phyloP scores from a whole-genome alignment of 768 basidiomycete genomes.

The Phlebiopsis flavidoalba region DNA sequence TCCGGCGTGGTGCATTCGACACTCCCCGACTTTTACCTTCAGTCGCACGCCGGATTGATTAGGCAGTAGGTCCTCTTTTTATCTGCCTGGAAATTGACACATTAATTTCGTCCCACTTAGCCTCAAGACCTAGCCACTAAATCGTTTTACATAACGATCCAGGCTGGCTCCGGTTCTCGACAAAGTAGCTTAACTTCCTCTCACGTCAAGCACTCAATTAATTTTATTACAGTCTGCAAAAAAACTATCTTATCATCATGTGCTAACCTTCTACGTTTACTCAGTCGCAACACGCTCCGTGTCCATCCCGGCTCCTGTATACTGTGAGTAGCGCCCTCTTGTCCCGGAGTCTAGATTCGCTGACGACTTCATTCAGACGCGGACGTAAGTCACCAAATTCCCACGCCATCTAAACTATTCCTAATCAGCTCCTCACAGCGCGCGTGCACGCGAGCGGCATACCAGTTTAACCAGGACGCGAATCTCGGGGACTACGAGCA shows the following conservation, averaged over 20 bases:
- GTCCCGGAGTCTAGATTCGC: neutral
- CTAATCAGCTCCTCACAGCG: neutral
- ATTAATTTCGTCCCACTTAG: constrained; percentile 24
- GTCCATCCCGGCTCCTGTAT: constrained; percentile 56
- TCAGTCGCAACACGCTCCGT: constrained; percentile 52
- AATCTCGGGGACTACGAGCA: neutral
- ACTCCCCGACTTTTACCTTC: constrained; percentile 50
- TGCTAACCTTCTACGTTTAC: constrained; percentile 52
- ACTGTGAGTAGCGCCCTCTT: constrained; percentile 37
- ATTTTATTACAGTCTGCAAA: constrained; percentile 46
- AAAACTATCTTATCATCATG: constrained; percentile 40
- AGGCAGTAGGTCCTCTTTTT: constrained; percentile 29
- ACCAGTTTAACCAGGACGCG: constrained; percentile 3
- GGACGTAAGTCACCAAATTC: constrained; percentile 36
- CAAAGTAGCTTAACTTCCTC: neutral
- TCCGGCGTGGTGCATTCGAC: constrained; percentile 43
- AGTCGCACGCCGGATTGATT: constrained; percentile 49
- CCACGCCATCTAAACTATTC: neutral
- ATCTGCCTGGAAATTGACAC: neutral
- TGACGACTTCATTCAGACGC: constrained; percentile 37
- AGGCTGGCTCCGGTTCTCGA: neutral
- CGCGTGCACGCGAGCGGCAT: constrained; percentile 9
- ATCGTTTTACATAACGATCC: constrained; percentile 41
- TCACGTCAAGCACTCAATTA: neutral
- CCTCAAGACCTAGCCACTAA: constrained; percentile 54